Base-by-base conservation (phyloP, 768 basidiomycete species). In the Dictyophora rubrovolvata region DNA sequence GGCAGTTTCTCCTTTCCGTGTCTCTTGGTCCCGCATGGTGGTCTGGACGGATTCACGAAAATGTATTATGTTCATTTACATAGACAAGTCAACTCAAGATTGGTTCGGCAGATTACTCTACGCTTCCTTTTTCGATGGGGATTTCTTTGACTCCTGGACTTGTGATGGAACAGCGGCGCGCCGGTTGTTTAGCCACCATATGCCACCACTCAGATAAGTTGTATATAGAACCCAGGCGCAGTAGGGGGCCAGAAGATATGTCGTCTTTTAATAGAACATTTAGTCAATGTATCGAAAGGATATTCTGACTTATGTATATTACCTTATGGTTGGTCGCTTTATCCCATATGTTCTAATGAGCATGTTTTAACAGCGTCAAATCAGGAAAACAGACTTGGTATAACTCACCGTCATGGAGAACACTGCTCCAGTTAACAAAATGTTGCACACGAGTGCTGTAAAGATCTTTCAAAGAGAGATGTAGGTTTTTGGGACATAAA, bases 11-110 rank as follows among this genome's bases (percentile, higher is more conserved):
- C 42, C 72, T 93, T 53, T 68, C 93, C 20, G 70, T 87, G 16
- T 83, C 93, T 48, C 70, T 92, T 58, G 92, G 92, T 3, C 75
- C 86, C 28, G 75, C 85, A 0, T 74, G 83, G 60, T 81, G 81
- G 77, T 69, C 72, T 7, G 79, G 77, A 11, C 66, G 69, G 56
- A 73, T 77, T 17, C 71, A 69, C 60, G 74, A 81, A 61, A 73
- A 75, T 54, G 62, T 69, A 48, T 79, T 75, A 62, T 89, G 87
- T 70, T 76, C 60, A 46, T 80, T 80, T 66, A 48, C 42, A n/a
- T 42, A 42, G n/a, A 12, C 14, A 42, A 42, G n/a, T 5, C 11
- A 42, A 42, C 12, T 4, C n/a, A n/a, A 42, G 10, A 12, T 12
- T 14, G 10, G 10, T 20, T 33, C 18, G 14, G n/a, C 42, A 12